Evolutionary conservation across 2,329 filamentous ascomycete genomes (phyloP).

Genomic region (Venturia nashicola): DNA sequence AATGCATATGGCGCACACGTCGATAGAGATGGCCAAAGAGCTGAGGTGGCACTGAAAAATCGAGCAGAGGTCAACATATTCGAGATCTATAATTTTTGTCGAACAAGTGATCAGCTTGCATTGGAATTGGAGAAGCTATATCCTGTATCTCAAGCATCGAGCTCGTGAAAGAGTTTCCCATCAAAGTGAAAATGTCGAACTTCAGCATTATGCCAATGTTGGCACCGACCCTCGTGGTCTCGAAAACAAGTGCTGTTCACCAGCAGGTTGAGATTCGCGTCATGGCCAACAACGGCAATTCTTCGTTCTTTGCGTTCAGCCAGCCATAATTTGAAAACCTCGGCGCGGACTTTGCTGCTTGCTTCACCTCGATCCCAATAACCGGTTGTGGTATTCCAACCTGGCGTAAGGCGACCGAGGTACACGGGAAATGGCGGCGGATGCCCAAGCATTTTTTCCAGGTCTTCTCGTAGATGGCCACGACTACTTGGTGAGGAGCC

Average conservation of each 20-base stretch:
- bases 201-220: neutral
- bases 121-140: too few relatives aligned
- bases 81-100: too few relatives aligned
- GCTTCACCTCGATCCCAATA: neutral
- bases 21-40: too few relatives aligned
- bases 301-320: neutral
- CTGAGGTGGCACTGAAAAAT: too few relatives aligned
- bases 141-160: neutral
- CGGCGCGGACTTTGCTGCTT: neutral
- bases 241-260: conserved; percentile 2
- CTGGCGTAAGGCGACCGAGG: neutral
- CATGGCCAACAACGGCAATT: neutral
- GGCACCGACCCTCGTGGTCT: neutral
- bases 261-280: neutral
- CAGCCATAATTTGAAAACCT: neutral
- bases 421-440: neutral
- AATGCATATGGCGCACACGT: too few relatives aligned
- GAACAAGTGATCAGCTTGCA: too few relatives aligned
- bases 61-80: too few relatives aligned
- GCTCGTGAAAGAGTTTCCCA: neutral
- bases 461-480: neutral
- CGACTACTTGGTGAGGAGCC: neutral
- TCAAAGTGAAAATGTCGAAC: neutral
- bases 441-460: neutral
- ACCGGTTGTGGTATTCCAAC: neutral